Evolutionary conservation across 2,329 filamentous ascomycete genomes (phyloP).

Genomic region (Diaporthe destruens): DNA sequence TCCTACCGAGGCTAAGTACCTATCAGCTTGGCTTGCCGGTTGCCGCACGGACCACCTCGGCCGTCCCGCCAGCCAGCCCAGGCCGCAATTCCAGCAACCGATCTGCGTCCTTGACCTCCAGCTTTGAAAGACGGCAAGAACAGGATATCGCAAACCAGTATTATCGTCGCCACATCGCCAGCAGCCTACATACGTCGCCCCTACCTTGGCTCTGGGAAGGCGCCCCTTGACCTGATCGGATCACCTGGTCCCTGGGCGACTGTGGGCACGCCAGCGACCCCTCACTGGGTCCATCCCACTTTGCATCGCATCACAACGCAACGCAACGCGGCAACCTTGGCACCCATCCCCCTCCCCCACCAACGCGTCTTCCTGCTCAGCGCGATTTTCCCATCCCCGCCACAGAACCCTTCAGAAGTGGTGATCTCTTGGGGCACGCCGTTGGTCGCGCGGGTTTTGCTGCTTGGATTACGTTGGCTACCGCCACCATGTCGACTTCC

Average conservation of each 20-base stretch:
- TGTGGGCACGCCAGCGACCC: slow-evolving; percentile 17
- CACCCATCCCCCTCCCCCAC: slow-evolving; percentile 7
- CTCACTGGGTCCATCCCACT: slow-evolving; percentile 33
- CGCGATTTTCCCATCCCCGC: slow-evolving; percentile 14
- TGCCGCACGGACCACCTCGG: slow-evolving; percentile 27
- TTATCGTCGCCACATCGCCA: slow-evolving; percentile 6
- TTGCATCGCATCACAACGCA: slow-evolving; percentile 33
- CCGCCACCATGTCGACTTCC: slow-evolving; percentile 67
- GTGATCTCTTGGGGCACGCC: slow-evolving; percentile 7
- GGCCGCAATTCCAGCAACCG: slow-evolving; percentile 37
- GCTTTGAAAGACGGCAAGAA: slow-evolving; percentile 28
- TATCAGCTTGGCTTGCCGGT: background rate
- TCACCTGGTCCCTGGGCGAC: slow-evolving; percentile 29
- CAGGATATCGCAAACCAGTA: slow-evolving; percentile 30
- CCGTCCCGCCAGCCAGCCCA: slow-evolving; percentile 36
- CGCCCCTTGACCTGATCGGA: background rate
- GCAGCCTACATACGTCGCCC: slow-evolving; percentile 1
- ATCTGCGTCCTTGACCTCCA: slow-evolving; percentile 35
- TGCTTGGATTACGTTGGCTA: background rate
- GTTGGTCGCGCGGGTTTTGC: background rate
- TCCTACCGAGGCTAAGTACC: background rate
- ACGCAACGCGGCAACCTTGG: slow-evolving; percentile 28
- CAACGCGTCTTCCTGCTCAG: slow-evolving; percentile 16
- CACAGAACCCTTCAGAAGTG: background rate
- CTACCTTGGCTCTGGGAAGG: slow-evolving; percentile 6